Evolutionary conservation across 1,139 yeast genomes (phyloP).

Genomic region (Meyerozyma carpophila): DNA sequence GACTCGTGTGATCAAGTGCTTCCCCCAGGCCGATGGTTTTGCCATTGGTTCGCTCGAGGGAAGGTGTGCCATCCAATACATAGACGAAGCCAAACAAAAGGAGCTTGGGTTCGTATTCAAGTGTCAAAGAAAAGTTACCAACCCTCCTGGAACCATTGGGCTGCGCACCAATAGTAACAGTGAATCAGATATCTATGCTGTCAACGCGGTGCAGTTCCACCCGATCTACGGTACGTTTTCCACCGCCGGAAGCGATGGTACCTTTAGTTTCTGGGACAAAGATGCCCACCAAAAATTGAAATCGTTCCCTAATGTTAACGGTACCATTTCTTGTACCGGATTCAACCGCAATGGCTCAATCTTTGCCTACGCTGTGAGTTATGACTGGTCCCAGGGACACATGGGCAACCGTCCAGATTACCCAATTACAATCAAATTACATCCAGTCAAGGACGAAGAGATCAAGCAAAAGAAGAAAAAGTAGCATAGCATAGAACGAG

Average conservation of each 20-base stretch:
- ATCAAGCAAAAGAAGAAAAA: conserved; percentile 68
- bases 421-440: conserved; percentile 75
- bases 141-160: conserved; percentile 25
- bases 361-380: conserved; percentile 87
- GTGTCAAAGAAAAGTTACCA: conserved; percentile 67
- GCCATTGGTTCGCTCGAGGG: conserved; percentile 95
- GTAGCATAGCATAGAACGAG: conserved; percentile 5
- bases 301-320: conserved; percentile 69
- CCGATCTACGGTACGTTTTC: conserved; percentile 88
- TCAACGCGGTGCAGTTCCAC: conserved; percentile 80
- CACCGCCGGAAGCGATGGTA: conserved; percentile 94
- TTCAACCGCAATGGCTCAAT: conserved; percentile 82
- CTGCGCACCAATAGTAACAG: conserved; percentile 24
- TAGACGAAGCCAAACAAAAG: conserved; percentile 75
- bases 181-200: conserved; percentile 63
- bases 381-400: conserved; percentile 94
- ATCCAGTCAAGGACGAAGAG: conserved; percentile 81
- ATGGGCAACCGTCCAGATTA: conserved; percentile 70
- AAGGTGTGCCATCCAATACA: conserved; percentile 92
- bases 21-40: conserved; percentile 85
- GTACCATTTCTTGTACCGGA: conserved; percentile 70
- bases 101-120: conserved; percentile 81
- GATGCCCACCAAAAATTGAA: conserved; percentile 85
- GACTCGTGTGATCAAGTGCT: conserved; percentile 77
- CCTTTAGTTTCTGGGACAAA: conserved; percentile 95